phyloP scores from a whole-genome alignment of 257 asterid species.

The Solanum paucissectum region DNA sequence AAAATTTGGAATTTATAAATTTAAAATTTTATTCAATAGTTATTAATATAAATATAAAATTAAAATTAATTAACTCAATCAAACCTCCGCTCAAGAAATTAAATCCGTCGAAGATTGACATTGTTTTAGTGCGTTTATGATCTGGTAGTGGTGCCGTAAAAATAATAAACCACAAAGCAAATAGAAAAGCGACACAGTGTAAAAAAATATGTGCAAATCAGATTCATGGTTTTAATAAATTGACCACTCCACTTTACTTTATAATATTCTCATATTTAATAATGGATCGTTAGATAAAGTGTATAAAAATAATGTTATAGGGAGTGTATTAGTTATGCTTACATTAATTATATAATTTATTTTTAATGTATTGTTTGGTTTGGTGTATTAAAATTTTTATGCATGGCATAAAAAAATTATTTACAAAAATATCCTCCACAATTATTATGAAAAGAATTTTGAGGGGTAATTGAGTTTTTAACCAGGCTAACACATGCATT shows the following conservation, averaged over 20 bases:
- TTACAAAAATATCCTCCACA: not conserved
- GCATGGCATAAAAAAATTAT: too few species aligned
- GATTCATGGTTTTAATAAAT: not conserved
- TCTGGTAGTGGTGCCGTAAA: not conserved
- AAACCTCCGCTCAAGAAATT: not conserved
- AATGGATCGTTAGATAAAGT: too few species aligned
- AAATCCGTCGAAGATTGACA: not conserved
- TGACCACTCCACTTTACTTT: not conserved
- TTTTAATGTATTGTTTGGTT: too few species aligned
- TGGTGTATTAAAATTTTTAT: not conserved
- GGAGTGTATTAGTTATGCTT: not conserved
- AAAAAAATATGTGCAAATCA: not conserved
- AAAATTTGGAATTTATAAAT: too few species aligned
- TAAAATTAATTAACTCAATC: too few species aligned
- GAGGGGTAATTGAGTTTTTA: too few species aligned
- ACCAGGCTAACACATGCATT: not conserved
- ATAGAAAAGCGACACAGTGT: not conserved
- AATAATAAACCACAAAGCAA: not conserved
- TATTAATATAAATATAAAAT: too few species aligned
- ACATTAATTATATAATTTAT: too few species aligned
- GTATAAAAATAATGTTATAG: too few species aligned
- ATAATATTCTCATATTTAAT: not conserved
- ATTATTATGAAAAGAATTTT: too few species aligned
- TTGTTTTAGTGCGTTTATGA: not conserved
- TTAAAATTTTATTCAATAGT: not conserved